A percentile compares a stretch with the other conserved stretches of the same genome.
Evolutionary conservation across 2,329 filamentous ascomycete species (phyloP).

Genomic region (Aspergillus melleus): DNA sequence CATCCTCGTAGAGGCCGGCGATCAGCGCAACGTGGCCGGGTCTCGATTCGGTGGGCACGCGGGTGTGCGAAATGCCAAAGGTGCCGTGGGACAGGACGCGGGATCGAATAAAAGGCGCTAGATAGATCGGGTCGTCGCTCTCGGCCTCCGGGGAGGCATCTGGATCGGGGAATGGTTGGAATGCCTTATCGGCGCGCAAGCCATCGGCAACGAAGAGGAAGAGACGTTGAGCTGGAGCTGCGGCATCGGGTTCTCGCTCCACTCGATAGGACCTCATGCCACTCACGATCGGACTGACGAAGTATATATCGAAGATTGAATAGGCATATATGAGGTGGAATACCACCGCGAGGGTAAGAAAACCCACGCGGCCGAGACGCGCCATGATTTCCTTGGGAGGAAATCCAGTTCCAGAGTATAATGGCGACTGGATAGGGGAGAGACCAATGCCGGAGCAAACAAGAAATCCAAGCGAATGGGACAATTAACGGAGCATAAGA

Average conservation of each 20-base stretch:
- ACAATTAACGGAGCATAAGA: neutral
- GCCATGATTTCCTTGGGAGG: constrained; percentile 38
- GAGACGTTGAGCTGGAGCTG: constrained; percentile 82
- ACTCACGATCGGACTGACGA: constrained; percentile 93
- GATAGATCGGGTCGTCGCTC: constrained; percentile 61
- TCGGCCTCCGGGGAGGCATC: constrained; percentile 30
- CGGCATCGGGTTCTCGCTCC: constrained; percentile 57
- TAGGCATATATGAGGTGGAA: constrained; percentile 94
- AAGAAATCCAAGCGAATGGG: neutral
- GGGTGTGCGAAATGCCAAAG: constrained; percentile 95
- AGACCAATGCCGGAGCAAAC: constrained; percentile 23
- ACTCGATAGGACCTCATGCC: constrained; percentile 84
- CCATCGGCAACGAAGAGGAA: constrained; percentile 97
- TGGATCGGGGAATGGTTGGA: constrained; percentile 86
- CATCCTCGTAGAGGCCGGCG: constrained; percentile 94
- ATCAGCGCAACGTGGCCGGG: constrained; percentile 97
- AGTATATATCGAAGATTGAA: constrained; percentile 98
- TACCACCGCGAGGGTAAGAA: constrained; percentile 81
- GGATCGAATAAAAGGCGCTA: constrained; percentile 89
- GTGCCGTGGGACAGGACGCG: constrained; percentile 86
- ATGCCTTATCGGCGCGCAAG: constrained; percentile 94
- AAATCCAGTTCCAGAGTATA: constrained; percentile 2
- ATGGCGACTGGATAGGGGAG: neutral
- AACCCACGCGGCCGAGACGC: constrained; percentile 70
- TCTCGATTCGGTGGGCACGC: constrained; percentile 93